These are phyloP conservation scores for Mentha longifolia DNA, from an alignment of 257 asterid genomes.

Conservation along the genomic window DNA sequence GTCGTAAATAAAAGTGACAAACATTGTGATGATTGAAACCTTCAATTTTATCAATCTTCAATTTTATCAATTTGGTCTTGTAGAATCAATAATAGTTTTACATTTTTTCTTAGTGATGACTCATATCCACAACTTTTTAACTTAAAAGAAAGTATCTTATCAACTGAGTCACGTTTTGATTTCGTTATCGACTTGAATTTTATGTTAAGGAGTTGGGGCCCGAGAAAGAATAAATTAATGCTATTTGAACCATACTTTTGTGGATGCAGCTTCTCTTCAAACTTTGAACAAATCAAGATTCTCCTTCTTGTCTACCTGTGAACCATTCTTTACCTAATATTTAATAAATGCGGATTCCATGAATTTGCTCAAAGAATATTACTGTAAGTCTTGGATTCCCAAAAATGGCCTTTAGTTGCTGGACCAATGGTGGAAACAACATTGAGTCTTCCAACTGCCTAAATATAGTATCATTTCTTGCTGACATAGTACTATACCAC, in stretches of 20 bases:
- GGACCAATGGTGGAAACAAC: constrained; percentile 27
- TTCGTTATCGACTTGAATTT: too few relatives aligned
- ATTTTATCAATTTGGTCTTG: too few relatives aligned
- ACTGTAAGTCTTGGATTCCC: constrained; percentile 36
- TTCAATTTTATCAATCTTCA: too few relatives aligned
- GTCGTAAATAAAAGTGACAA: too few relatives aligned
- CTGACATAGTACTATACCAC: background rate
- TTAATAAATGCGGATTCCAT: constrained; percentile 35
- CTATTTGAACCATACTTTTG: constrained; percentile 4
- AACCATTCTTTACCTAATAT: constrained; percentile 28
- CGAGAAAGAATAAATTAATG: constrained; percentile 17
- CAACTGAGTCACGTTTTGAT: too few relatives aligned
- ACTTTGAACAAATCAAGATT: constrained; percentile 43
- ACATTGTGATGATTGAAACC: too few relatives aligned
- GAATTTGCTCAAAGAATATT: constrained; percentile 24
- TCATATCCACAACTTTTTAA: too few relatives aligned
- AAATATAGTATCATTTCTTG: constrained; percentile 21
- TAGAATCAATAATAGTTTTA: too few relatives aligned
- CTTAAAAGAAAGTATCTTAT: too few relatives aligned
- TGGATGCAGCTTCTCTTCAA: constrained; percentile 23
- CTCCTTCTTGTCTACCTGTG: constrained; percentile 25
- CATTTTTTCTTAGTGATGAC: too few relatives aligned
- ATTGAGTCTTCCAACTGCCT: constrained; percentile 13
- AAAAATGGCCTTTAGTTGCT: constrained; percentile 29
- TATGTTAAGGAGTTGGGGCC: too few relatives aligned